Conservation (phyloP, 305 asterid species). For the Fraxinus sp. region DNA sequence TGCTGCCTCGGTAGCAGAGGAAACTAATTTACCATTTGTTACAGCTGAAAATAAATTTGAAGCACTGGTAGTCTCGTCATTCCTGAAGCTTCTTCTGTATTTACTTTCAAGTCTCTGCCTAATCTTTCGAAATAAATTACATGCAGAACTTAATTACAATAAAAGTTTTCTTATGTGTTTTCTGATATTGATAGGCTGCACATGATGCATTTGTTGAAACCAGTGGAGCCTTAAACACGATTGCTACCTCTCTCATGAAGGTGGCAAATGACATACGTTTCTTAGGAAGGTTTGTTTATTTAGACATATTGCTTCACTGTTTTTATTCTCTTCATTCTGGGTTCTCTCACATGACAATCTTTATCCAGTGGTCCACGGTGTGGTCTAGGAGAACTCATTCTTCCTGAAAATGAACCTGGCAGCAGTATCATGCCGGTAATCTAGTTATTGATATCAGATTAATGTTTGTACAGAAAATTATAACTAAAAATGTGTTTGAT, state of each 20-base stretch:
- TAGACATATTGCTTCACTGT: constrained; percentile 10
- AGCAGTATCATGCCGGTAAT: constrained; percentile 99
- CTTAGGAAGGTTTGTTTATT: constrained; percentile 74
- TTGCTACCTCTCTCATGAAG: constrained; percentile 90
- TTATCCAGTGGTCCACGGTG: constrained; percentile 90
- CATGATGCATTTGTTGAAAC: constrained; percentile 94
- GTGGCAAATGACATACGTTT: constrained; percentile 92
- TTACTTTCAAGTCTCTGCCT: constrained; percentile 8
- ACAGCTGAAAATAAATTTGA: constrained; percentile 99
- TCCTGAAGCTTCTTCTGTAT: constrained; percentile 25
- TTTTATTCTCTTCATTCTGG: constrained; percentile 10
- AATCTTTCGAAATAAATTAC: not conserved
- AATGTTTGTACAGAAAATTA: not conserved
- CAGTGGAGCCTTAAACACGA: constrained; percentile 90
- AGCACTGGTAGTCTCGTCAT: constrained; percentile 64
- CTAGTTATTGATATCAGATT: constrained; percentile 1
- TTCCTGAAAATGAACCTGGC: constrained; percentile 99
- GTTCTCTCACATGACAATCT: constrained; percentile 25
- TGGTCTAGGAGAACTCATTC: constrained; percentile 94
- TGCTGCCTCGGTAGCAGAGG: constrained; percentile 95
- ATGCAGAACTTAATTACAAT: not conserved
- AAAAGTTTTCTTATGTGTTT: not conserved
- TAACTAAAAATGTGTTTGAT: not conserved
- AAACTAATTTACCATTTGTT: constrained; percentile 87
- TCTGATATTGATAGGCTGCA: constrained; percentile 66